Percentiles rank a stretch among this genome's conserved stretches.
These are phyloP conservation scores for Chaetoscypha palmicola DNA, from an alignment of 2,329 filamentous ascomycete genomes.

Conservation along the genomic window DNA sequence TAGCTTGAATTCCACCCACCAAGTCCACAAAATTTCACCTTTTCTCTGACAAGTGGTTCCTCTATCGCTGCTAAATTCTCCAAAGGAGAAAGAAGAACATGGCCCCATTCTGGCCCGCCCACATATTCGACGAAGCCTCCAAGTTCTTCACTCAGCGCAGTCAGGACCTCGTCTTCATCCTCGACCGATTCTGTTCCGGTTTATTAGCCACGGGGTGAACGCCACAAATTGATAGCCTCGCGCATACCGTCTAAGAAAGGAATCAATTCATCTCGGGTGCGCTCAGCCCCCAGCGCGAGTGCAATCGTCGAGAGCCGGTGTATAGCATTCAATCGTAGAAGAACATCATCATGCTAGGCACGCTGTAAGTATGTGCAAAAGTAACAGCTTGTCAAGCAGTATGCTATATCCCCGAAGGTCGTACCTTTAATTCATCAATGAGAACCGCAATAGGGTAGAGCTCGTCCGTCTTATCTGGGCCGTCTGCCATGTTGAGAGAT, in stretches of 20 bases:
- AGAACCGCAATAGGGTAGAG: constrained; percentile 99
- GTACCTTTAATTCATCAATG: constrained; percentile 98
- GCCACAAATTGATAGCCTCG: constrained; percentile 6
- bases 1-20: constrained; percentile 8
- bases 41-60: constrained; percentile 94
- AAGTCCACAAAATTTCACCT: constrained; percentile 50
- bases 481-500: constrained; percentile 71
- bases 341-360: constrained; percentile 88
- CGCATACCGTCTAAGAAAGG: constrained; percentile 94
- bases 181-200: constrained; percentile 79
- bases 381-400: not conserved
- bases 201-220: constrained; percentile 27
- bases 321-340: constrained; percentile 96
- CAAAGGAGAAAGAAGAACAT: constrained; percentile 91
- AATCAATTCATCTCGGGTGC: constrained; percentile 96
- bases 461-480: constrained; percentile 88
- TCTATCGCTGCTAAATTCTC: constrained; percentile 99
- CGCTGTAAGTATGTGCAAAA: constrained; percentile 17
- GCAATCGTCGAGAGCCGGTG: constrained; percentile 97
- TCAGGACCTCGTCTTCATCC: constrained; percentile 97
- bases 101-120: constrained; percentile 84
- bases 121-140: constrained; percentile 97
- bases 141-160: constrained; percentile 92
- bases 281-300: constrained; percentile 87
- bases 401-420: constrained; percentile 16